phyloP scores from a whole-genome alignment of 2,329 filamentous ascomycete genomes.

The Torrubiellomyces zombiae region DNA sequence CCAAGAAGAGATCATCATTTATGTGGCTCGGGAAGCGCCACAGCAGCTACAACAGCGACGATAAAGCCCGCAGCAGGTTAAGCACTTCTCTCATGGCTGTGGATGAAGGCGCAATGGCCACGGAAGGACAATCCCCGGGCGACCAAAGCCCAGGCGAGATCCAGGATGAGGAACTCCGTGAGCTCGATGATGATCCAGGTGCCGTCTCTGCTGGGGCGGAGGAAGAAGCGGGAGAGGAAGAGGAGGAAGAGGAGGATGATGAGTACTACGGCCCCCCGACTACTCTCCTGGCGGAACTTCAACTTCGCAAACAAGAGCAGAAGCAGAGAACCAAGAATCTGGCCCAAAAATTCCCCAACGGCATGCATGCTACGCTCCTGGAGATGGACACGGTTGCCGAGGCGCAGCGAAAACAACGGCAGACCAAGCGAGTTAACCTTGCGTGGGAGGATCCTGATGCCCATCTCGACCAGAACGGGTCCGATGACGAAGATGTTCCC shows the following conservation, averaged over 20 bases:
- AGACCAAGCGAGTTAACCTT: conserved; percentile 61
- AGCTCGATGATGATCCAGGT: conserved; percentile 12
- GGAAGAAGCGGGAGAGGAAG: conserved; percentile 25
- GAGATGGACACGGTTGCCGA: conserved; percentile 84
- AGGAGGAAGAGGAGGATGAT: conserved; percentile 29
- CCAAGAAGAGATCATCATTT: conserved; percentile 32
- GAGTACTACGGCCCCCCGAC: conserved; percentile 59
- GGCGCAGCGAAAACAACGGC: conserved; percentile 58
- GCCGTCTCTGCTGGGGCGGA: too few relatives aligned
- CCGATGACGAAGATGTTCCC: conserved; percentile 72
- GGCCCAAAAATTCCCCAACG: conserved; percentile 45
- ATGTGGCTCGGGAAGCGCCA: conserved; percentile 28
- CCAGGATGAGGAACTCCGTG: conserved; percentile 12
- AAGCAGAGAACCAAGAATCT: conserved; percentile 55
- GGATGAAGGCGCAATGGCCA: conserved; percentile 8
- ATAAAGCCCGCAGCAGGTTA: conserved; percentile 10
- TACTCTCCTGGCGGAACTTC: conserved; percentile 80
- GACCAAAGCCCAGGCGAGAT: conserved; percentile 4
- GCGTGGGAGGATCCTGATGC: conserved; percentile 68
- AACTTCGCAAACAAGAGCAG: conserved; percentile 78
- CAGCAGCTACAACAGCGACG: conserved; percentile 12
- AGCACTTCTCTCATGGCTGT: conserved; percentile 10
- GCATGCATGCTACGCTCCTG: conserved; percentile 80
- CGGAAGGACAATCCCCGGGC: conserved; percentile 1
- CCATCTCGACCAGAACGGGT: conserved; percentile 24